Conservation (phyloP, 1,284 basidiomycete species). For the Rhodotorula sp. region DNA sequence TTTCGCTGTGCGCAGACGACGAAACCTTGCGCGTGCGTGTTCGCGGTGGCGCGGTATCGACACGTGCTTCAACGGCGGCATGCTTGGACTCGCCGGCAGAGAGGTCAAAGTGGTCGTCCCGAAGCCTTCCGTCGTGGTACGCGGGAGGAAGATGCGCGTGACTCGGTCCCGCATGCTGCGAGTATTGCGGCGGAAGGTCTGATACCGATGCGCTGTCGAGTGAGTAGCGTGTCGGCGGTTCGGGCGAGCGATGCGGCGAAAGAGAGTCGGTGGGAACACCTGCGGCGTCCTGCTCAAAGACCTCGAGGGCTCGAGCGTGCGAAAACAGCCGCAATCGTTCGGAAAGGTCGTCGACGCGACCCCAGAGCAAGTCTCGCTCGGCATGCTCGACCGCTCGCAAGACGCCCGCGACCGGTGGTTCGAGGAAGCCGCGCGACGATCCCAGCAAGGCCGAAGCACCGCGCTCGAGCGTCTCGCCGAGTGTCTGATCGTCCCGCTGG, state of each 20-base stretch:
- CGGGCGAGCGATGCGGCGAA: not conserved
- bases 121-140: not conserved
- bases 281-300: not conserved
- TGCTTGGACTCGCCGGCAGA: not conserved
- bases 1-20: slow-evolving; percentile 55
- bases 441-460: slow-evolving; percentile 67
- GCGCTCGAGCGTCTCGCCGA: slow-evolving; percentile 62
- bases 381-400: slow-evolving; percentile 41
- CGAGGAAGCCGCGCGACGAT: slow-evolving; percentile 37
- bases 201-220: not conserved
- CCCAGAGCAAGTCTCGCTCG: slow-evolving; percentile 68
- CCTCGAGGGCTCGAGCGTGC: slow-evolving; percentile 46
- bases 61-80: not conserved
- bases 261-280: not conserved
- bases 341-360: slow-evolving; percentile 66
- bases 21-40: slow-evolving; percentile 16
- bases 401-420: slow-evolving; percentile 19
- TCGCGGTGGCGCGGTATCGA: not conserved
- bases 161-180: not conserved
- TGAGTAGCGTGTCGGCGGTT: slow-evolving; percentile 1
- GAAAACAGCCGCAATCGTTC: slow-evolving; percentile 66
- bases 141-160: not conserved
- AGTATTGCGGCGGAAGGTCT: not conserved
- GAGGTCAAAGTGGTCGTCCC: not conserved
- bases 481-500: slow-evolving; percentile 31